These are phyloP conservation scores for Cutaneotrichosporon cutaneum DNA, from an alignment of 1,284 basidiomycete genomes.

Conservation along the genomic window DNA sequence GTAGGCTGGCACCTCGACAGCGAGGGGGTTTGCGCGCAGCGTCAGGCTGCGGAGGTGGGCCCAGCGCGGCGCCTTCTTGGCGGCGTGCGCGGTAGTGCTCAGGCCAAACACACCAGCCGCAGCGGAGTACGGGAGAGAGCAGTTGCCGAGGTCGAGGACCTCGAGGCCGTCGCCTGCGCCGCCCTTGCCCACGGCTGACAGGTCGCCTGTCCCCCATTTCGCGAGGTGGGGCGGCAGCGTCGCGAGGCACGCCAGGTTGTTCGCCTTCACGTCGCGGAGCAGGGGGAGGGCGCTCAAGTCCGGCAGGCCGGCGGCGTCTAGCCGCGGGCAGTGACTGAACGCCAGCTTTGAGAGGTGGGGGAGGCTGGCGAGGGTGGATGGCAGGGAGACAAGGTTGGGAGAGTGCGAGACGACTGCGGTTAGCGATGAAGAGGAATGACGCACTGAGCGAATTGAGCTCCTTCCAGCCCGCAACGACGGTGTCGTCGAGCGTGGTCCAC, in stretches of 20 bases:
- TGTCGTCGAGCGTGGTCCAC: slow-evolving; percentile 37
- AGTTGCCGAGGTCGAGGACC: slow-evolving; percentile 48
- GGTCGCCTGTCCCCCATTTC: slow-evolving; percentile 44
- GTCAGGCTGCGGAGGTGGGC: slow-evolving; percentile 38
- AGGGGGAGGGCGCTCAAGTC: slow-evolving; percentile 43
- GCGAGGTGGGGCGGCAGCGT: slow-evolving; percentile 37
- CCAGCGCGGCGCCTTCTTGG: slow-evolving; percentile 11
- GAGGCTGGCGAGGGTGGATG: slow-evolving; percentile 27
- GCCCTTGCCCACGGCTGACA: slow-evolving; percentile 25
- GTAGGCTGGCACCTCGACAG: slow-evolving; percentile 37
- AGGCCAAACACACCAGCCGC: slow-evolving; percentile 31
- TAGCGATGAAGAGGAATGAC: slow-evolving; percentile 13
- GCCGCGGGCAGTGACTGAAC: slow-evolving; percentile 46
- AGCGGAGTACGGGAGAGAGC: slow-evolving; percentile 35
- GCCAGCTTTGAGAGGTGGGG: slow-evolving; percentile 47
- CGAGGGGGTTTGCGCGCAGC: slow-evolving; percentile 44
- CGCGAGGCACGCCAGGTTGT: slow-evolving; percentile 43
- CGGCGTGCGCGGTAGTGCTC: slow-evolving; percentile 2
- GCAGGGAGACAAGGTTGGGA: slow-evolving; percentile 37
- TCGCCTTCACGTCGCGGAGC: slow-evolving; percentile 49
- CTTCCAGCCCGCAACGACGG: slow-evolving; percentile 37
- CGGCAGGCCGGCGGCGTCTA: slow-evolving; percentile 36
- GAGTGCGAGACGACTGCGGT: slow-evolving; percentile 47
- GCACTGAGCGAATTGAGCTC: slow-evolving; percentile 49
- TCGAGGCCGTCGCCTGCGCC: slow-evolving; percentile 42